Percentiles rank a stretch among this genome's conserved stretches.
Conservation (phyloP, 495 filamentous ascomycete genomes). For the Penicillium verhagenii region DNA sequence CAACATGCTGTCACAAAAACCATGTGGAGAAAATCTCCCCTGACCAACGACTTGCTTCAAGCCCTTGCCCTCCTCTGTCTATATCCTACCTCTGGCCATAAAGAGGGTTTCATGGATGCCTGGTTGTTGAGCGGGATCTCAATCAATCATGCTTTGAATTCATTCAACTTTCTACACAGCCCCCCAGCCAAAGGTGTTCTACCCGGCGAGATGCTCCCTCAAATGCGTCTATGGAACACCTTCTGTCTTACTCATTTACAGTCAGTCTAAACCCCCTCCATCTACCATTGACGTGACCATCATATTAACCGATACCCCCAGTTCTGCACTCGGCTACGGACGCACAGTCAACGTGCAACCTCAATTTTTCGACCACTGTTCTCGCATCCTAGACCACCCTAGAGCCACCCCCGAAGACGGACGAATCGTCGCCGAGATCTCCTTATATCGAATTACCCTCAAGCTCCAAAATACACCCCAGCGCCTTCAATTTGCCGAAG, state of each 20-base stretch:
- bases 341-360: conserved; percentile 35
- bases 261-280: no score
- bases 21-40: conserved; percentile 34
- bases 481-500: conserved; percentile 30
- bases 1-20: conserved; percentile 33
- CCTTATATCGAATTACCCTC: conserved; percentile 34
- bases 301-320: conserved; percentile 13
- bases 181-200: conserved; percentile 23
- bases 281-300: background rate
- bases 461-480: conserved; percentile 29
- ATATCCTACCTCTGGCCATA: conserved; percentile 36
- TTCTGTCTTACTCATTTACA: conserved; percentile 41
- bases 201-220: conserved; percentile 30
- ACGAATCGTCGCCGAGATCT: conserved; percentile 39
- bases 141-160: conserved; percentile 39
- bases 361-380: conserved; percentile 36
- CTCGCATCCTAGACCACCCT: conserved; percentile 36
- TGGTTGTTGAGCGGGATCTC: conserved; percentile 45
- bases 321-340: conserved; percentile 39
- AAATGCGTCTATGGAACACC: conserved; percentile 42
- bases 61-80: conserved; percentile 39
- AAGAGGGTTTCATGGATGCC: conserved; percentile 39
- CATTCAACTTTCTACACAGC: conserved; percentile 34
- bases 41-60: conserved; percentile 38
- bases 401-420: conserved; percentile 35